phyloP scores from a whole-genome alignment of 805 yeast genomes.

The Candida sithepensis region DNA sequence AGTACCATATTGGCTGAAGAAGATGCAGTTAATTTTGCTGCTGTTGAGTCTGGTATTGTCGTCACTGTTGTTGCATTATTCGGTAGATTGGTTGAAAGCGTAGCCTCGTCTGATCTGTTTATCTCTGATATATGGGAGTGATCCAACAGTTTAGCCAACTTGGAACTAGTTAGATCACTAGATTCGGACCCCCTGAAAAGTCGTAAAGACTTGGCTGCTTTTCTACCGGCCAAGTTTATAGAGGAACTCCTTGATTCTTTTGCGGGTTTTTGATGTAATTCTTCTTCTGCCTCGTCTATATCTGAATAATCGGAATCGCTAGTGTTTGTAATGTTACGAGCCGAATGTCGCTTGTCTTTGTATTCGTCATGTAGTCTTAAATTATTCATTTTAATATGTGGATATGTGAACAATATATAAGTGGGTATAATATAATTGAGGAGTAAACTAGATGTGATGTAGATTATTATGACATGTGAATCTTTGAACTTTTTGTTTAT shows the following conservation, averaged over 20 bases:
- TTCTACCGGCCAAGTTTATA: constrained; percentile 42
- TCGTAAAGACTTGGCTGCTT: constrained; percentile 55
- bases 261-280: constrained; percentile 1
- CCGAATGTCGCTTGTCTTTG: constrained; percentile 1
- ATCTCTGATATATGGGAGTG: constrained; percentile 1
- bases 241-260: constrained; percentile 6
- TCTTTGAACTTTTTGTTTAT: too few species aligned
- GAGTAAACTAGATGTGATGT: not conserved
- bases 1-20: constrained; percentile 2
- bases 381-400: not conserved
- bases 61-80: too few species aligned
- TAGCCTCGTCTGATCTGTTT: not conserved
- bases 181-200: constrained; percentile 41
- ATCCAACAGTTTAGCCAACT: constrained; percentile 1
- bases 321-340: not conserved
- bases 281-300: not conserved
- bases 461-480: not conserved
- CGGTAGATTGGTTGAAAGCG: not conserved
- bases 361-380: not conserved
- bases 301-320: constrained; percentile 3
- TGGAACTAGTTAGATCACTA: constrained; percentile 7
- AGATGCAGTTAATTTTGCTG: not conserved
- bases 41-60: not conserved
- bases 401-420: not conserved
- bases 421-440: too few species aligned